Evolutionary conservation across 768 basidiomycete species (phyloP), one percentile per base, ranked within the genome.

Genomic region (Hysterangium stoloniferum): DNA sequence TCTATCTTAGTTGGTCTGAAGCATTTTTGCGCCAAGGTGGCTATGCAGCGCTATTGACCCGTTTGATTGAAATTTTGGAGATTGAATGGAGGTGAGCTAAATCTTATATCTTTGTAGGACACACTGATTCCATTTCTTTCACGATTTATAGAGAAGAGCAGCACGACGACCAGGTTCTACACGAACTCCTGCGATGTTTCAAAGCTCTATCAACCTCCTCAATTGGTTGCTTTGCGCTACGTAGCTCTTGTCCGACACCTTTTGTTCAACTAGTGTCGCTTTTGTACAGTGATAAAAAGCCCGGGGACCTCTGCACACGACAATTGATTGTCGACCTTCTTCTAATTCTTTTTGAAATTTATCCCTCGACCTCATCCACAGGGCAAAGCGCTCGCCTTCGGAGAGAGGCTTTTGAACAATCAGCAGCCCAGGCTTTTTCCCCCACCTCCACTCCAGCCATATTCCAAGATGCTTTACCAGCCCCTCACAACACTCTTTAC

Each of bases 241-340:
- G 92, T n/a, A 84, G 80, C 58, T 85, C 83, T 27, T 86, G 86
- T 52, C 93, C 94, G 1, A 81, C 84, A 0, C 96, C 95, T 1
- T 97, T 91, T 63, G 72, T 75, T 4, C 86, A 94, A 55, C 73
- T 99, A 25, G 74, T 94, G 15, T 70, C 80, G 7, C 75, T 98
- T 13, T 73, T 98, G 2, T 98, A 90, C 66, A 95, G 93, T 3
- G 95, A 98, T 71, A 98, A 98, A 72, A 96, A 94, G 63, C 96
- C 96, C 0, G 96, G 96, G 37, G 96, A 99, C 33, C 74, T 98
- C 7, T 78, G 82, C 3, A 85, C 89, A 4, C 81, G 94, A 29
- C 91, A 94, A 60, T 77, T 97, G 49, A 94, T 99, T 32, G 69
- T 87, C 36, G 96, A 98, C 47, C 71, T 99, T 13, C 72, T 97